phyloP scores from a whole-genome alignment of 306 rosid genomes.

The Vigna mungo region DNA sequence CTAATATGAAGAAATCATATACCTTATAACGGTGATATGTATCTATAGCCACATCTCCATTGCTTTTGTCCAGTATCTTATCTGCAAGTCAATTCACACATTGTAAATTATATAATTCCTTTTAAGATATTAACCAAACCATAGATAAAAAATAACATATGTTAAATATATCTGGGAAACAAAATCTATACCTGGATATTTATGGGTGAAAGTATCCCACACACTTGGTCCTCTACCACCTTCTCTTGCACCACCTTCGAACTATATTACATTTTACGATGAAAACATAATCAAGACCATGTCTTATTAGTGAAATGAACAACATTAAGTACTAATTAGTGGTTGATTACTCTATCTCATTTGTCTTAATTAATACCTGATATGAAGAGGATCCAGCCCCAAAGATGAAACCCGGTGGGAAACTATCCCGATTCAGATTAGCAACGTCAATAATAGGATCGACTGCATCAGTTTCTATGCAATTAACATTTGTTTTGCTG shows the following conservation, averaged over 20 bases:
- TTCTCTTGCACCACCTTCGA: conserved; percentile 64
- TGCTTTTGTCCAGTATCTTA: conserved; percentile 47
- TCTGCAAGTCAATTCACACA: conserved; percentile 37
- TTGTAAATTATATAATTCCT: neutral
- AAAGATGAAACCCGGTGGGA: conserved; percentile 48
- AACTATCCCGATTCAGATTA: conserved; percentile 48
- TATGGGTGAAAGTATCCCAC: conserved; percentile 69
- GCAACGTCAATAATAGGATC: conserved; percentile 17
- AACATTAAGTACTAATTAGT: neutral
- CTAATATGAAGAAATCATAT: neutral
- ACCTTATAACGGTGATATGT: conserved; percentile 54
- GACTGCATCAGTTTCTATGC: neutral
- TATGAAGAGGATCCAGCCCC: conserved; percentile 50
- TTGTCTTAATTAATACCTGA: conserved; percentile 38
- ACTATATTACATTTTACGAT: conserved; percentile 40
- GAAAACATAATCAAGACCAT: neutral
- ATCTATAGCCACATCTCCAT: conserved; percentile 58
- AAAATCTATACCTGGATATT: conserved; percentile 39
- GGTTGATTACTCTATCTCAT: neutral
- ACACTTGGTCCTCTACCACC: conserved; percentile 64
- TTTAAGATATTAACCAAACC: neutral
- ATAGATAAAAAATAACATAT: neutral
- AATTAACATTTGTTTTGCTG: neutral
- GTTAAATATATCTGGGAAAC: neutral
- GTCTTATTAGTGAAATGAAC: neutral